Evolutionary conservation across 345 rosid species (phyloP).

Genomic region (Moricandia moricandioides): DNA sequence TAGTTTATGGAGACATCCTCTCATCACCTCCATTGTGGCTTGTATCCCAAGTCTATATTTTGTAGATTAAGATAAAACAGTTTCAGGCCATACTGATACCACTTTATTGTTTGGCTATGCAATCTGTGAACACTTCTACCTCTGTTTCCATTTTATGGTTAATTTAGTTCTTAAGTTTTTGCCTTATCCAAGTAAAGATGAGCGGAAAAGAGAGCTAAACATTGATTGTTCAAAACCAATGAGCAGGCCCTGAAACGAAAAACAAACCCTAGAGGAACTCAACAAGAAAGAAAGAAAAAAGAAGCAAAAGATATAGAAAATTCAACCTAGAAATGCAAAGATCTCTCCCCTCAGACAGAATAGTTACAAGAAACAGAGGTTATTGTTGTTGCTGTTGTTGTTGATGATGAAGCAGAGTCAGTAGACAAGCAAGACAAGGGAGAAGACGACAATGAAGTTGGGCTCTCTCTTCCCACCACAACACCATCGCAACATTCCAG

Average conservation of each 20-base stretch:
- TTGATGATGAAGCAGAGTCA: slow-evolving; percentile 39
- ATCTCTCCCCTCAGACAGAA: slow-evolving; percentile 38
- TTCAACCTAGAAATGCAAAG: slow-evolving; percentile 8
- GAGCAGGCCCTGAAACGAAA: slow-evolving; percentile 22
- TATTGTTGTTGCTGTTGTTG: slow-evolving; percentile 37
- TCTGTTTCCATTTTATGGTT: background rate
- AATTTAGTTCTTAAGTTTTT: background rate
- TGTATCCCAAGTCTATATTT: background rate
- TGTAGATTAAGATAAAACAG: background rate
- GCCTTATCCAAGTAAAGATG: background rate
- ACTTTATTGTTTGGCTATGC: background rate
- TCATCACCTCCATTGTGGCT: no score
- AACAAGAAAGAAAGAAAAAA: background rate
- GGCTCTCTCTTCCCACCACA: slow-evolving; percentile 38
- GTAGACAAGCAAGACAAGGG: slow-evolving; percentile 35
- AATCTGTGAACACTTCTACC: background rate
- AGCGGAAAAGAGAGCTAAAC: slow-evolving; percentile 18
- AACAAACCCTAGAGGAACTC: slow-evolving; percentile 27
- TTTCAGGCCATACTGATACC: background rate
- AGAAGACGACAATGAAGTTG: slow-evolving; percentile 35
- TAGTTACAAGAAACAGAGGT: slow-evolving; percentile 57
- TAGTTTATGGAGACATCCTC: background rate
- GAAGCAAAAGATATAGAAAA: slow-evolving; percentile 23
- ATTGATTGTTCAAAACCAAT: slow-evolving; percentile 36
- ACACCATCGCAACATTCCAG: slow-evolving; percentile 33